Evolutionary conservation across 495 filamentous ascomycete species (phyloP), one percentile per base, ranked within the genome.

Genomic region (Podospora comata): DNA sequence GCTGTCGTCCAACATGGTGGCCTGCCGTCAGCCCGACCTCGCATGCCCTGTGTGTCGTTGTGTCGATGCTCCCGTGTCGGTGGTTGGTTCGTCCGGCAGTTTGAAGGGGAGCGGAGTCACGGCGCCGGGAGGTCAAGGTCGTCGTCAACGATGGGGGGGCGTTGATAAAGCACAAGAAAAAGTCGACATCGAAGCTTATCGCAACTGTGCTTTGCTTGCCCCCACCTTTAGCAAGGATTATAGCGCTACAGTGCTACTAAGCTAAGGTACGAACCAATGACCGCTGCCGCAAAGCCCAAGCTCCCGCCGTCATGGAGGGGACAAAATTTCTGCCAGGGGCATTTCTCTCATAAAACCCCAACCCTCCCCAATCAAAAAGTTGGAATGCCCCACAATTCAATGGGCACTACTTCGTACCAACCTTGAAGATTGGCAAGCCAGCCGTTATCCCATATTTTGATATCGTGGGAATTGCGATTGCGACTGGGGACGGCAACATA

Each of bases 1-100:
- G 82, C 75, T 79, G 77, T 79, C 74, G 79, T 75, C 75, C 69
- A 75, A 74, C 82, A 85, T 85, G 76, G 71, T 82, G 76, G 73
- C 77, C 70, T 73, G 69, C 74, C 73, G 72, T 69, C 76, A 81
- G 77, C 77, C 78, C 74, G 78, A 70, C 77, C 75, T 77, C 72
- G 72, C 65, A 58, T 58, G 55, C 67, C 76, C 71, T 39, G 32
- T 28, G 62, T 20, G 56, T 65, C 68, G 32, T 62, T 39, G 23
- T 19, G 34, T 54, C 64, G 15, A 27, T 5, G 19, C 64, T 30
- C 44, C 23, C 23, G 23, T 23, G 62, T 65, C 60, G 32, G 56
- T 32, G 56, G 59, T 60, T 20, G 53, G 39, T 23, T 23, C 23
- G 23, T 23, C 62, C 60, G 32, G 57, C 26, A 30, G 60, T 60